A percentile compares a stretch with the other conserved stretches of the same genome.
Conservation (phyloP, 352 stramenopile genomes). For the Globisporangium echinulatum region DNA sequence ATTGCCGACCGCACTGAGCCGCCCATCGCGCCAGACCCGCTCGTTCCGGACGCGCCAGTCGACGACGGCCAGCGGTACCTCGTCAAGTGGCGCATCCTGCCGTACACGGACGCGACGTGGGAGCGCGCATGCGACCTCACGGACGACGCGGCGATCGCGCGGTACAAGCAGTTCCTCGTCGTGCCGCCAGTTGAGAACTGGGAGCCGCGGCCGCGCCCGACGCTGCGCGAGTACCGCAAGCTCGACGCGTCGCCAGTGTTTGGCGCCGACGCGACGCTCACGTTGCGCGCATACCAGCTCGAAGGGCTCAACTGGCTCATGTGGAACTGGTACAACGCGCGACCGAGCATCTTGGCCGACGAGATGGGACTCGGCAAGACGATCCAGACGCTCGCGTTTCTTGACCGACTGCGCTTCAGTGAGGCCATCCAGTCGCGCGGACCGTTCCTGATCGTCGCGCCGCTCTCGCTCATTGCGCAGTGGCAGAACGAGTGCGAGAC, state of each 20-base stretch:
- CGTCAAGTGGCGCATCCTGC: constrained; percentile 84
- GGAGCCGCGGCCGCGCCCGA: constrained; percentile 55
- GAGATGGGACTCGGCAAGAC: constrained; percentile 94
- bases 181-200: constrained; percentile 59
- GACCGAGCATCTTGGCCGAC: constrained; percentile 82
- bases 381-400: constrained; percentile 90
- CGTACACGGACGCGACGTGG: constrained; percentile 86
- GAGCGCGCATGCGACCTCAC: constrained; percentile 83
- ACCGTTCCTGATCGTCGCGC: constrained; percentile 98
- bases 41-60: constrained; percentile 52
- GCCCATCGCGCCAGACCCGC: constrained; percentile 39
- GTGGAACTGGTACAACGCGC: constrained; percentile 89
- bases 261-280: constrained; percentile 66
- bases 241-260: constrained; percentile 73
- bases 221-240: constrained; percentile 80
- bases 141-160: constrained; percentile 75
- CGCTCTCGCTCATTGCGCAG: constrained; percentile 97
- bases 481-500: constrained; percentile 99
- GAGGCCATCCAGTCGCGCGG: constrained; percentile 88
- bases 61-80: constrained; percentile 86
- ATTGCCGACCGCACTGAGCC: constrained; percentile 70
- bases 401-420: constrained; percentile 90
- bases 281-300: constrained; percentile 76
- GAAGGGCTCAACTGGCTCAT: constrained; percentile 88
- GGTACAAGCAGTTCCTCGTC: constrained; percentile 51